A percentile compares a stretch with the other conserved stretches of the same genome.
These are phyloP conservation scores for Bipolaris cookei DNA, from an alignment of 2,329 filamentous ascomycete species.

Conservation along the genomic window DNA sequence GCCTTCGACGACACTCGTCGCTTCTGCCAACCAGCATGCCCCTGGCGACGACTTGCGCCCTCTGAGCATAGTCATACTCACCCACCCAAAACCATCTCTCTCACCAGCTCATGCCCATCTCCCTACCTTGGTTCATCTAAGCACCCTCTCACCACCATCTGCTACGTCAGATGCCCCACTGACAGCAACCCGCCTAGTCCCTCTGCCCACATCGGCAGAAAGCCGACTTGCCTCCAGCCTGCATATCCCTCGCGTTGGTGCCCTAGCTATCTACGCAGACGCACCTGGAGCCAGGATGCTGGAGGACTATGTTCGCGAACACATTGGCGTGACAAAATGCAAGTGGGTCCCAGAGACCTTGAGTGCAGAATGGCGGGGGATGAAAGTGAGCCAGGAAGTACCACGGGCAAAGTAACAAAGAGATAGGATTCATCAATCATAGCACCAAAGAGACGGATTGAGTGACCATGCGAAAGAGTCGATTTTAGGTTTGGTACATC, in stretches of 20 bases:
- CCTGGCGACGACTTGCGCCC: conserved; percentile 3
- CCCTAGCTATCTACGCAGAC: conserved; percentile 63
- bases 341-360: conserved; percentile 62
- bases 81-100: conserved; percentile 41
- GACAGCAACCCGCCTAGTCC: conserved; percentile 63
- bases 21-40: neutral
- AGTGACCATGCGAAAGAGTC: neutral
- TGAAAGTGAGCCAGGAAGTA: conserved; percentile 45
- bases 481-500: neutral
- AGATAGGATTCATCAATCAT: neutral
- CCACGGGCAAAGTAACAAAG: conserved; percentile 1
- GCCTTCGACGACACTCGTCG: conserved; percentile 14
- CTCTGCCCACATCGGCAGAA: conserved; percentile 67
- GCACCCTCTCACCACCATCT: conserved; percentile 16
- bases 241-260: conserved; percentile 68
- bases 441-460: neutral
- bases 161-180: neutral
- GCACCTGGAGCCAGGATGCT: conserved; percentile 65
- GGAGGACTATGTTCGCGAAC: conserved; percentile 61
- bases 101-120: conserved; percentile 46
- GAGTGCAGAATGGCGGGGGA: conserved; percentile 51
- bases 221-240: conserved; percentile 63
- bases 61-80: conserved; percentile 40
- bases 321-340: conserved; percentile 60
- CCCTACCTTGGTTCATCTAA: conserved; percentile 41